Evolutionary conservation across 2,329 filamentous ascomycete species (phyloP), one percentile per base, ranked within the genome.

Genomic region (Canariomyces notabilis): DNA sequence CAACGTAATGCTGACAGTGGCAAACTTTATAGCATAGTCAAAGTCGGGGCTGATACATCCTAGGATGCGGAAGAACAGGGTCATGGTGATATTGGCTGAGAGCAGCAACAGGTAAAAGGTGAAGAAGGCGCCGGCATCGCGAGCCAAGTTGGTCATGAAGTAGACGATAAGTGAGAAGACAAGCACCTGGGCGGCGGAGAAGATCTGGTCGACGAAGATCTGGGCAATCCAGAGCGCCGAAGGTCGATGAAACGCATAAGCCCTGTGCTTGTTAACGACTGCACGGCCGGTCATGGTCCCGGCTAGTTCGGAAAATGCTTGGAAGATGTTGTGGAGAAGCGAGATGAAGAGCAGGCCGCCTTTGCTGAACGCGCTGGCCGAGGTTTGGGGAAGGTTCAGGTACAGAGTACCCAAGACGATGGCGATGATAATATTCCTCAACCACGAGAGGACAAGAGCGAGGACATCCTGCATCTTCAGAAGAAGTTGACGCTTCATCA

Each of bases 391-490:
- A 26, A 88, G 76, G 29, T 88, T 72, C 48, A 89, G 74, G 72
- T 85, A 95, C 4, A 93, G 80, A 0, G 87, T 89, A 56, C 88
- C 89, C 37, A 88, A 72, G 19, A 94, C 79, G 49, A 94, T 82
- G 12, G 84, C 87, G 55, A 91, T 82, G 55, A 87, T 70, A 55
- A 90, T 82, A 47, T 69, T 75, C 7, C 77, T 71, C 33, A 76
- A 54, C 86, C 86, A 93, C 2, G 83, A 83, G 22, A 93, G 79
- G 12, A 74, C 69, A 5, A 94, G 73, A n/a, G 82, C 81, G 59
- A 90, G 85, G 48, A 83, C 84, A 63, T 95, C 88, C 64, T 94
- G 87, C 71, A 88, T 83, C 69, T 93, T 93, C 58, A 94, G 82
- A 42, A 85, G 73, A 63, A 89, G 93, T 63, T 94, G 88, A 5